phyloP scores from a whole-genome alignment of 495 filamentous ascomycete genomes.

The Glonium stellatum region DNA sequence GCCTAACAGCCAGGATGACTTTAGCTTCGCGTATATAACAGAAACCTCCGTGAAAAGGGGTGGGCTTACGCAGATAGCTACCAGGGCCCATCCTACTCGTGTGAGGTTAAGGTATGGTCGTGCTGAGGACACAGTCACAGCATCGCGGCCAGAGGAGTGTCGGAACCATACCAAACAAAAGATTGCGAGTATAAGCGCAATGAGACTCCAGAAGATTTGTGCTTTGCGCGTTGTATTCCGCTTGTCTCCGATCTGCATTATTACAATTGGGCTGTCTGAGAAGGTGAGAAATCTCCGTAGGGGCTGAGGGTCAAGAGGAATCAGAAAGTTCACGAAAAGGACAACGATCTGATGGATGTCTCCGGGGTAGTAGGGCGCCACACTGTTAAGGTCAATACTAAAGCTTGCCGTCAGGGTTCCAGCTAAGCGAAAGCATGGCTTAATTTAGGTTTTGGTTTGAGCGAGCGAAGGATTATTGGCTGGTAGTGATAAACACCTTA shows the following conservation, averaged over 20 bases:
- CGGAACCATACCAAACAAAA: conserved; percentile 1
- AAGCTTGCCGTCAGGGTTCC: too few relatives aligned
- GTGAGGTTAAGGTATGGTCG: background rate
- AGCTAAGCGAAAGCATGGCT: too few relatives aligned
- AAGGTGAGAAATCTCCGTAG: too few relatives aligned
- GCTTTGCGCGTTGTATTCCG: conserved; percentile 3
- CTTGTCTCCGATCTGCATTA: background rate
- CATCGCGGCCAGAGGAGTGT: background rate
- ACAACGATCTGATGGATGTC: too few relatives aligned
- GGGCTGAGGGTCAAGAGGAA: too few relatives aligned
- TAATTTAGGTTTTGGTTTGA: too few relatives aligned
- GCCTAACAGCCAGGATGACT: background rate
- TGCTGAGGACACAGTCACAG: background rate
- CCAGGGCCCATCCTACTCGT: background rate
- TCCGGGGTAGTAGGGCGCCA: too few relatives aligned
- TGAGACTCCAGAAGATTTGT: background rate
- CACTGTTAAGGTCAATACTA: too few relatives aligned
- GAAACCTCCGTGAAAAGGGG: background rate
- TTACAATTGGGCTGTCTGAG: too few relatives aligned
- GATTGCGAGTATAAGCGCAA: background rate
- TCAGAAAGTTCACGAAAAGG: too few relatives aligned
- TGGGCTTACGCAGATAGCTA: background rate
- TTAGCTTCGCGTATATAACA: background rate
- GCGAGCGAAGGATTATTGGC: too few relatives aligned
- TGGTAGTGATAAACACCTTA: too few relatives aligned